phyloP scores from a whole-genome alignment of 768 basidiomycete species.

The Mycena floridula region DNA sequence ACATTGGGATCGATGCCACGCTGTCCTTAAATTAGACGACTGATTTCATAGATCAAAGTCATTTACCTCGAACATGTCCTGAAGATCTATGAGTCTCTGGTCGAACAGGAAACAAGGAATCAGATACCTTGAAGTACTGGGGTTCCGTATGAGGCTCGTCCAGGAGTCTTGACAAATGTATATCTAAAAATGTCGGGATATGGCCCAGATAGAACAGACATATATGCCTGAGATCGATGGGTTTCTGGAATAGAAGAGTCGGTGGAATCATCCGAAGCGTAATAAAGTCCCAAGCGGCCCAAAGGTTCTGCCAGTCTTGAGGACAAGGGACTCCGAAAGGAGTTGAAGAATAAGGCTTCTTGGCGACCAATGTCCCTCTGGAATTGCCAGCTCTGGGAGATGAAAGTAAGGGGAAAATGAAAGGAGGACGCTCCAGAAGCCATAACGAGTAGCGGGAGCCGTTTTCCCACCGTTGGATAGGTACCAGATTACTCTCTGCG shows the following conservation, averaged over 20 bases:
- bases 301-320: slow-evolving; percentile 77
- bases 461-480: slow-evolving; percentile 83
- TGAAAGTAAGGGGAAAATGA: slow-evolving; percentile 63
- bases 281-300: slow-evolving; percentile 86
- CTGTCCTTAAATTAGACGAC: slow-evolving; percentile 41
- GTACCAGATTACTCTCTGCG: slow-evolving; percentile 66
- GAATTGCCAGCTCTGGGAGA: slow-evolving; percentile 25
- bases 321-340: slow-evolving; percentile 68
- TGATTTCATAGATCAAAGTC: no score
- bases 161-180: slow-evolving; percentile 73
- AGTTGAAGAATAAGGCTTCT: slow-evolving; percentile 21
- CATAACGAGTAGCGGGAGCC: slow-evolving; percentile 74
- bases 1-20: slow-evolving; percentile 96
- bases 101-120: slow-evolving; percentile 3
- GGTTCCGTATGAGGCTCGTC: slow-evolving; percentile 81
- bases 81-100: slow-evolving; percentile 5
- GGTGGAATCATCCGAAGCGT: slow-evolving; percentile 82
- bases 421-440: slow-evolving; percentile 84
- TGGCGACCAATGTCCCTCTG: slow-evolving; percentile 15
- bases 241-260: slow-evolving; percentile 82
- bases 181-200: slow-evolving; percentile 89
- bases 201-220: slow-evolving; percentile 97
- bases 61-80: slow-evolving; percentile 76
- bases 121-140: slow-evolving; percentile 60
- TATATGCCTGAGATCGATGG: slow-evolving; percentile 91